Evolutionary conservation across 371 early-diverging fungal genomes (phyloP).

Genomic region (Haplosporangium sp.): DNA sequence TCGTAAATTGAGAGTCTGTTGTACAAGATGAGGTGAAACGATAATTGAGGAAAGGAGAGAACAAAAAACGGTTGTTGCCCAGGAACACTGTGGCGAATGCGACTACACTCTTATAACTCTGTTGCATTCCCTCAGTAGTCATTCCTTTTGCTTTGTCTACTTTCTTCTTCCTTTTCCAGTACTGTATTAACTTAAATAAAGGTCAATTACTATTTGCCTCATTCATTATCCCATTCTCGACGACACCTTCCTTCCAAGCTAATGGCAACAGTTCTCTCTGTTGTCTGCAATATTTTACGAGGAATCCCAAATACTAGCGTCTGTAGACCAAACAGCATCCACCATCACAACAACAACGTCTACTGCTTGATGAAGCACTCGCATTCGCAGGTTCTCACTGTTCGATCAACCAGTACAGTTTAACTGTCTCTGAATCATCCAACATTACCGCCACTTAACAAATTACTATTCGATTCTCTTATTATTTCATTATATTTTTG

Average conservation of each 20-base stretch:
- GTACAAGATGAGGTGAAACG: too few species aligned
- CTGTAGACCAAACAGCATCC: not conserved
- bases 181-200: not conserved
- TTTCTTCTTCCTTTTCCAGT: not conserved
- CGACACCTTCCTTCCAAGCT: constrained; percentile 5
- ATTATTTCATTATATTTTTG: constrained; percentile 7
- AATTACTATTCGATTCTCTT: not conserved
- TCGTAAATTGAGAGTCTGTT: too few species aligned
- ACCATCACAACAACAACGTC: not conserved
- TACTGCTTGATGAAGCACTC: constrained; percentile 11
- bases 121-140: not conserved
- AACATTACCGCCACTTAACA: not conserved
- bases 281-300: constrained; percentile 28
- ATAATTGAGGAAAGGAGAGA: too few species aligned
- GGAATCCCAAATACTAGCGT: constrained; percentile 17
- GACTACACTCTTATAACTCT: not conserved
- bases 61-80: not conserved
- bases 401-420: constrained; percentile 2
- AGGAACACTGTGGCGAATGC: constrained; percentile 5
- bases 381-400: not conserved
- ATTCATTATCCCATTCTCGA: constrained; percentile 10
- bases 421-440: not conserved
- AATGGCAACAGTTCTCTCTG: constrained; percentile 17
- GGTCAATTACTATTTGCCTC: not conserved
- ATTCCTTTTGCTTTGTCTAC: not conserved